A percentile compares a stretch with the other conserved stretches of the same genome.
Evolutionary conservation across 768 basidiomycete genomes (phyloP).

Genomic region (Mycena leptocephala): DNA sequence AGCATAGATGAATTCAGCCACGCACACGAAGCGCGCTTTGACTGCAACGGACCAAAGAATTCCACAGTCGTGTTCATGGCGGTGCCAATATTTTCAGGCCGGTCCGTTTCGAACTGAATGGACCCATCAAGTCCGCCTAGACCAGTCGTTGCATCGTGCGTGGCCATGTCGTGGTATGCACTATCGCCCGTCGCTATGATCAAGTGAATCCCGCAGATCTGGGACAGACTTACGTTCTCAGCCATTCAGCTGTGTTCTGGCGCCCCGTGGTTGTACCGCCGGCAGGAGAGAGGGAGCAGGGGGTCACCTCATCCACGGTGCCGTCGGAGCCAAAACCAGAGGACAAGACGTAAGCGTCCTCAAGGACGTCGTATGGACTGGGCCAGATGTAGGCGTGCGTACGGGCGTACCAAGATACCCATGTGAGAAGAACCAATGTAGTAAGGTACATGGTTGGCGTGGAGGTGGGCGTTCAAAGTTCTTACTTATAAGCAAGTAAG

Average conservation of each 20-base stretch:
- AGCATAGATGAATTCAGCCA: background rate
- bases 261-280: background rate
- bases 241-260: slow-evolving; percentile 26
- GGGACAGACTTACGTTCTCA: slow-evolving; percentile 16
- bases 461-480: background rate
- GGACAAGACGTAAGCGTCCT: slow-evolving; percentile 20
- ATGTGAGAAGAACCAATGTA: background rate
- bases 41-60: slow-evolving; percentile 7
- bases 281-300: slow-evolving; percentile 6
- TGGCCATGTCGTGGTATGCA: slow-evolving; percentile 46
- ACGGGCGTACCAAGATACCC: background rate
- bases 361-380: slow-evolving; percentile 22
- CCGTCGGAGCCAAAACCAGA: slow-evolving; percentile 12
- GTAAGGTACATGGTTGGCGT: background rate
- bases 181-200: background rate
- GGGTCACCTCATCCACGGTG: slow-evolving; percentile 9
- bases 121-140: slow-evolving; percentile 38
- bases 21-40: background rate
- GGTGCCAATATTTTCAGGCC: slow-evolving; percentile 19
- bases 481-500: background rate
- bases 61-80: background rate
- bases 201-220: background rate
- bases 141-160: slow-evolving; percentile 40
- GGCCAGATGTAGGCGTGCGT: slow-evolving; percentile 26
- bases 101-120: slow-evolving; percentile 40